A percentile compares a stretch with the other conserved stretches of the same genome.
These are phyloP conservation scores for Lachancea sp. DNA, from an alignment of 805 yeast species.

Conservation along the genomic window DNA sequence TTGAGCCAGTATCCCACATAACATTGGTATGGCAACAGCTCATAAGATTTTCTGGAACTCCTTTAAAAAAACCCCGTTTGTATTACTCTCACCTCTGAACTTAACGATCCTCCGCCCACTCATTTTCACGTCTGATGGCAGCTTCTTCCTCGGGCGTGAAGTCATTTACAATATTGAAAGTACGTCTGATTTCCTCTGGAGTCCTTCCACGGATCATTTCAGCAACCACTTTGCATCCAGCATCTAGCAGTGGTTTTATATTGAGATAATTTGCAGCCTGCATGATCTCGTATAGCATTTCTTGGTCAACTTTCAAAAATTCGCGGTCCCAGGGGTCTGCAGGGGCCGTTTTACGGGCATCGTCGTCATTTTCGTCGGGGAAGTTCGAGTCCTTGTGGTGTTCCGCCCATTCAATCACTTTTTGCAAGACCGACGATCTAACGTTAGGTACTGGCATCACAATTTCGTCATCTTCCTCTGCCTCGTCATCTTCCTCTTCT, in stretches of 20 bases:
- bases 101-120: constrained; percentile 84
- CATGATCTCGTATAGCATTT: constrained; percentile 75
- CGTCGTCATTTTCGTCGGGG: constrained; percentile 79
- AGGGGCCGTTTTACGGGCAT: constrained; percentile 80
- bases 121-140: constrained; percentile 79
- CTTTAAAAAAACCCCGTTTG: too few relatives aligned
- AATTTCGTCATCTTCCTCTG: constrained; percentile 55
- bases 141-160: constrained; percentile 85
- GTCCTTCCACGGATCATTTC: constrained; percentile 78
- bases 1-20: too few relatives aligned
- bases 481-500: constrained; percentile 35
- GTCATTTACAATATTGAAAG: constrained; percentile 74
- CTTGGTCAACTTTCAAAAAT: constrained; percentile 89
- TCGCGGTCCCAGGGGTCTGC: constrained; percentile 95
- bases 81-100: too few relatives aligned
- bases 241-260: constrained; percentile 65
- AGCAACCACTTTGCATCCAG: constrained; percentile 77
- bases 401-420: constrained; percentile 94
- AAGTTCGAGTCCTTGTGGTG: constrained; percentile 79
- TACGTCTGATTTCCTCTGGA: constrained; percentile 74
- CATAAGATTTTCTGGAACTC: too few relatives aligned
- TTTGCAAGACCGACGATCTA: constrained; percentile 75
- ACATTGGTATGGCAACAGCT: too few relatives aligned
- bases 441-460: constrained; percentile 90
- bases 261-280: constrained; percentile 76